These are phyloP conservation scores for Massariosphaeria phaeospora DNA, from an alignment of 495 filamentous ascomycete species.

Conservation along the genomic window DNA sequence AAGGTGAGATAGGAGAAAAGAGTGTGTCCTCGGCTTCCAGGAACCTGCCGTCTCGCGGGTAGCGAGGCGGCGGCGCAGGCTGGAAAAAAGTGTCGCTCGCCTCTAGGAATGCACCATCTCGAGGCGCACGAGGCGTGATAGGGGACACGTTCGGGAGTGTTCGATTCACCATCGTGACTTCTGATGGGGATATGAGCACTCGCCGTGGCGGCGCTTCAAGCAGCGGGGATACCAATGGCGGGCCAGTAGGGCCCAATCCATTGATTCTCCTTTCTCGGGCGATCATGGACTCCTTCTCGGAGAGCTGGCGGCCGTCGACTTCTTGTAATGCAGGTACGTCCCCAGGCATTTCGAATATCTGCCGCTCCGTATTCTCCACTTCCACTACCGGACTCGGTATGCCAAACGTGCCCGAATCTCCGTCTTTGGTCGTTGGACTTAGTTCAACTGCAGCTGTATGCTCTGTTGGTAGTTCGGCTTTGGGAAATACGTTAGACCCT, in stretches of 20 bases:
- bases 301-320: slow-evolving; percentile 36
- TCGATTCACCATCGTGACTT: slow-evolving; percentile 25
- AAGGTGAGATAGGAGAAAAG: slow-evolving; percentile 29
- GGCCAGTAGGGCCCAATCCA: slow-evolving; percentile 33
- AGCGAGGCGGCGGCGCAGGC: slow-evolving; percentile 13
- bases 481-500: slow-evolving; percentile 36
- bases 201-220: slow-evolving; percentile 23
- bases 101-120: slow-evolving; percentile 21
- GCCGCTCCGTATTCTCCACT: slow-evolving; percentile 35
- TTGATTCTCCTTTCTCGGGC: slow-evolving; percentile 38
- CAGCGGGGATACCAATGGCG: slow-evolving; percentile 5
- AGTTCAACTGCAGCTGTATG: not conserved
- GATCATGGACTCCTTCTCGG: slow-evolving; percentile 40
- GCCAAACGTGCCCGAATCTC: slow-evolving; percentile 1
- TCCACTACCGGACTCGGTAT: slow-evolving; percentile 29
- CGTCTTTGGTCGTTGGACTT: slow-evolving; percentile 2
- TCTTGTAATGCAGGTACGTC: slow-evolving; percentile 37
- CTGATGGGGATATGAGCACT: slow-evolving; percentile 21
- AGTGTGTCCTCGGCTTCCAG: slow-evolving; percentile 27
- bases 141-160: slow-evolving; percentile 9
- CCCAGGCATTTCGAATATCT: slow-evolving; percentile 41
- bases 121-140: slow-evolving; percentile 22
- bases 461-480: slow-evolving; percentile 38
- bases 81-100: slow-evolving; percentile 29
- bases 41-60: slow-evolving; percentile 20